Evolutionary conservation across 805 yeast species (phyloP).

Genomic region (Tetrapisispora namnaoensis): DNA sequence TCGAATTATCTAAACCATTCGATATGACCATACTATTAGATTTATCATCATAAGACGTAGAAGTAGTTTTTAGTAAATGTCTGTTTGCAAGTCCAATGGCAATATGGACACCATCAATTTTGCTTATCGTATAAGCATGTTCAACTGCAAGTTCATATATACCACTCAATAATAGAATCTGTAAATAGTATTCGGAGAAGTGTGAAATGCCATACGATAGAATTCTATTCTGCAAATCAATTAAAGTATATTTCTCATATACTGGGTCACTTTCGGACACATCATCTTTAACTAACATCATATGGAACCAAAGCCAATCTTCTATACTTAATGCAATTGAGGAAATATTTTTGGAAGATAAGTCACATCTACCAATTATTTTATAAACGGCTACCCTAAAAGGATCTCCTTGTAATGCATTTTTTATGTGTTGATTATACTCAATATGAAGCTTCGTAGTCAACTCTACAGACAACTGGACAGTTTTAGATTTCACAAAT

Average conservation of each 20-base stretch:
- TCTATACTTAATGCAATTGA: constrained; percentile 71
- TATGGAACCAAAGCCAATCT: constrained; percentile 95
- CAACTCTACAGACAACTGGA: constrained; percentile 53
- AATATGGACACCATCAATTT: constrained; percentile 82
- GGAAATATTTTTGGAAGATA: constrained; percentile 57
- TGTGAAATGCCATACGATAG: constrained; percentile 64
- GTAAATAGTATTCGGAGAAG: constrained; percentile 66
- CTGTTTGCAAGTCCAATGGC: constrained; percentile 73
- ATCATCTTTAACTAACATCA: constrained; percentile 63
- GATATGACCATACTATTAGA: constrained; percentile 18
- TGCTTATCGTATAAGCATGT: constrained; percentile 44
- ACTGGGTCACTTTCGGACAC: constrained; percentile 41
- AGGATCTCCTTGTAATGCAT: constrained; percentile 64
- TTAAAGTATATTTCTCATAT: constrained; percentile 62
- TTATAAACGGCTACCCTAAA: constrained; percentile 85
- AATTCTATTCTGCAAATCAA: constrained; percentile 64
- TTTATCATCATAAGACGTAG: constrained; percentile 21
- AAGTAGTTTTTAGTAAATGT: constrained; percentile 40
- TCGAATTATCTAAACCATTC: constrained; percentile 25
- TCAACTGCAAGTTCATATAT: constrained; percentile 72
- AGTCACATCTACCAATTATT: constrained; percentile 78
- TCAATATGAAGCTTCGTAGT: constrained; percentile 66
- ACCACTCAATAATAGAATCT: constrained; percentile 65
- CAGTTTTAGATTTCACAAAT: constrained; percentile 47
- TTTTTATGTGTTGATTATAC: constrained; percentile 75